These are phyloP conservation scores for Colletotrichum sp. DNA, from an alignment of 2,329 filamentous ascomycete species.

Conservation along the genomic window DNA sequence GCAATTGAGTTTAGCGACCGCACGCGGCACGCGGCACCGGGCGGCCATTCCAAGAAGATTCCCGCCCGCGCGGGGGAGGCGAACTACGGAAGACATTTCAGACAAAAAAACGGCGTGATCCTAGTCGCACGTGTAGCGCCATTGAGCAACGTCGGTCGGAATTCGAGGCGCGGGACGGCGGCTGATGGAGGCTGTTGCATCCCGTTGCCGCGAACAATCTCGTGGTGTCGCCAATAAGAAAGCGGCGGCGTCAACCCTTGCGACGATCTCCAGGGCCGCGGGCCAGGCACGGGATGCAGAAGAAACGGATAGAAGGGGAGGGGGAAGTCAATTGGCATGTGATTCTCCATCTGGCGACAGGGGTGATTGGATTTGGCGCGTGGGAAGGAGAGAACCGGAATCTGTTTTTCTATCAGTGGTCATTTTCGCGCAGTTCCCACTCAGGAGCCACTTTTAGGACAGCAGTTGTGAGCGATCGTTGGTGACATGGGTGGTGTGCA, in stretches of 20 bases:
- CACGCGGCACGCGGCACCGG: background rate
- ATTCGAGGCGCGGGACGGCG: background rate
- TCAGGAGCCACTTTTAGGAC: background rate
- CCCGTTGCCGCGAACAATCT: background rate
- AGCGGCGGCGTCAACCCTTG: background rate
- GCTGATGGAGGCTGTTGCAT: background rate
- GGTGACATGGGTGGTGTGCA: background rate
- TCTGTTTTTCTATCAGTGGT: background rate
- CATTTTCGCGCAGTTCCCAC: background rate
- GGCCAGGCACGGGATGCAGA: background rate
- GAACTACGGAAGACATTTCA: background rate
- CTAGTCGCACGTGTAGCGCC: background rate
- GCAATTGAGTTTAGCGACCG: background rate
- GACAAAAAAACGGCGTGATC: background rate
- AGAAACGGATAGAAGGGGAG: background rate
- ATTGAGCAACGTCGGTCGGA: background rate
- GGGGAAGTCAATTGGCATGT: conserved; percentile 1
- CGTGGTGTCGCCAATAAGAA: background rate
- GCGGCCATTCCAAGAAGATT: background rate
- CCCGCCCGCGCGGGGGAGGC: background rate
- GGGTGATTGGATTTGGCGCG: background rate
- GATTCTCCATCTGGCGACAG: conserved; percentile 2
- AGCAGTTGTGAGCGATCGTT: background rate
- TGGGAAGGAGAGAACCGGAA: background rate
- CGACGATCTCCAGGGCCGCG: background rate